phyloP scores from a whole-genome alignment of 805 yeast genomes.

The Sugiyamaella boreocaroliniensis region DNA sequence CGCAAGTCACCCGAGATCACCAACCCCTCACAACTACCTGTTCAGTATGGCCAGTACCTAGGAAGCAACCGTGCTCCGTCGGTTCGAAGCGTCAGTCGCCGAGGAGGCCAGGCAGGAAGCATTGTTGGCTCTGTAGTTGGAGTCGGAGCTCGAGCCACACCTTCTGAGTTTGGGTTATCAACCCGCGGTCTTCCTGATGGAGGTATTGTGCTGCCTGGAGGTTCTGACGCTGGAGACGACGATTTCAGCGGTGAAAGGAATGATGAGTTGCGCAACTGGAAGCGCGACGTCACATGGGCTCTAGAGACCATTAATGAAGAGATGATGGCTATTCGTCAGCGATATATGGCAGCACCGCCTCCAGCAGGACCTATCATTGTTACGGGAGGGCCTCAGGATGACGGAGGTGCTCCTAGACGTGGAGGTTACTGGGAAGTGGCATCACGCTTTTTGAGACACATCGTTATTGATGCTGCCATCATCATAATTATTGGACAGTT shows the following conservation, averaged over 20 bases:
- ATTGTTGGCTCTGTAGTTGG: not conserved
- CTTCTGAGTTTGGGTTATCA: slow-evolving; percentile 8
- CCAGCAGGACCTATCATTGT: not conserved
- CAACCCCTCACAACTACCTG: not conserved
- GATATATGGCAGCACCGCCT: slow-evolving; percentile 6
- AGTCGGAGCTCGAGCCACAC: slow-evolving; percentile 1
- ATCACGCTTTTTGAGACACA: slow-evolving; percentile 1
- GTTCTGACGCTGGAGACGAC: not conserved
- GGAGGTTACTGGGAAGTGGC: not conserved
- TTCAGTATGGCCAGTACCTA: slow-evolving; percentile 5
- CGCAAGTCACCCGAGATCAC: not conserved
- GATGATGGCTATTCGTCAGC: slow-evolving; percentile 18
- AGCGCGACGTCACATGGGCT: slow-evolving; percentile 23
- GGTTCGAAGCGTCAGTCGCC: slow-evolving; percentile 1
- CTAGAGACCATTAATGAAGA: slow-evolving; percentile 25
- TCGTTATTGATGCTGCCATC: slow-evolving; percentile 4
- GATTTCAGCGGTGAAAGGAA: slow-evolving; percentile 1
- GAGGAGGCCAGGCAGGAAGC: slow-evolving; percentile 1
- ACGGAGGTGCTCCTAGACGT: not conserved
- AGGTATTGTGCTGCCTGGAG: not conserved
- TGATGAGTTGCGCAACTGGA: slow-evolving; percentile 18
- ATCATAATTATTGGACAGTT: not conserved
- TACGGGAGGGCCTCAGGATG: not conserved
- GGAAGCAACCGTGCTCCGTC: not conserved
- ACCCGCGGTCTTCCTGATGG: not conserved